These are phyloP conservation scores for Meira miltonrushii DNA, from an alignment of 1,284 basidiomycete genomes.

Conservation along the genomic window DNA sequence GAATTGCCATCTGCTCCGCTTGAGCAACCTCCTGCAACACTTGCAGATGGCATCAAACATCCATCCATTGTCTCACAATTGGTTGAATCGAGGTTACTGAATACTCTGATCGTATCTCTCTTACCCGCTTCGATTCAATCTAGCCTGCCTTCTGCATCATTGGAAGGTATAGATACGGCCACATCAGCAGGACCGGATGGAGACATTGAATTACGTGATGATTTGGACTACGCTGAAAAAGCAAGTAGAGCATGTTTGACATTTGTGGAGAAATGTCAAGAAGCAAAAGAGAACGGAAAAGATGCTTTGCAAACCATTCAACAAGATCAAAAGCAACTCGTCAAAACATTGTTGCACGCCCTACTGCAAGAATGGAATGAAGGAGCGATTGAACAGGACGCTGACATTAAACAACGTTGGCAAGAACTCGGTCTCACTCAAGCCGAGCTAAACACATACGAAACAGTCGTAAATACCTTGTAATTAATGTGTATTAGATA, in stretches of 20 bases:
- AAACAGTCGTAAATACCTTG: neutral
- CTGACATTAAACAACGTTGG: conserved; percentile 6
- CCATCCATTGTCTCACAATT: conserved; percentile 43
- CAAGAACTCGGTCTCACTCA: conserved; percentile 13
- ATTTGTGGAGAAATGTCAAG: conserved; percentile 23
- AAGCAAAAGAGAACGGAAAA: conserved; percentile 4
- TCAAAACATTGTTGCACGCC: neutral
- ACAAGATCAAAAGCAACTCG: conserved; percentile 2
- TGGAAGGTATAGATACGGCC: conserved; percentile 19
- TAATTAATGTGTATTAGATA: neutral
- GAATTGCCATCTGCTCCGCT: conserved; percentile 53
- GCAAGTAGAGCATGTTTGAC: conserved; percentile 59
- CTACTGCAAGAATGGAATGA: neutral
- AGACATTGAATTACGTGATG: conserved; percentile 60
- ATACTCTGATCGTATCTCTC: conserved; percentile 40
- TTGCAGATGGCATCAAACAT: conserved; percentile 25
- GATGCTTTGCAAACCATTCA: neutral
- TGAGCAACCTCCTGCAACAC: conserved; percentile 47
- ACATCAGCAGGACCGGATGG: conserved; percentile 64
- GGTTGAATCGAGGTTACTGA: conserved; percentile 31
- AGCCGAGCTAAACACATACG: conserved; percentile 7
- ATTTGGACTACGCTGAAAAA: conserved; percentile 78
- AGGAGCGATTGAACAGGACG: neutral
- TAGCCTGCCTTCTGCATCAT: conserved; percentile 19
- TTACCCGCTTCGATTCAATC: conserved; percentile 17